A percentile compares a stretch with the other conserved stretches of the same genome.
Evolutionary conservation across 73 alveolate genomes (phyloP).

Genomic region (Loxodes magnus): DNA sequence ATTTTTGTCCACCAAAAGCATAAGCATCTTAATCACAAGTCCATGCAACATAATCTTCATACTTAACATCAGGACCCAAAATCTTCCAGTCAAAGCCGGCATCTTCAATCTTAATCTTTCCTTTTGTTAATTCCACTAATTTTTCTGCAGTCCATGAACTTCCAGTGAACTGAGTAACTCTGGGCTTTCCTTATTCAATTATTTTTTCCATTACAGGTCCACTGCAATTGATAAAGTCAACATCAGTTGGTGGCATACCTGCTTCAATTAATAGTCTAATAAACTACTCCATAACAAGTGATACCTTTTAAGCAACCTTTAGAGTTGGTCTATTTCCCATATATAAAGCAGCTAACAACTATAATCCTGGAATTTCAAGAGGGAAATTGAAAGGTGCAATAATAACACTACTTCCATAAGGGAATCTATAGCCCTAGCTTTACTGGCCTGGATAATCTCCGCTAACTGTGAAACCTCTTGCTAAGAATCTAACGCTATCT

Average conservation of each 20-base stretch:
- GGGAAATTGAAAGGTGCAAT: constrained; percentile 93
- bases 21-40: constrained; percentile 82
- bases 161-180: constrained; percentile 65
- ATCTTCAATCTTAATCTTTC: constrained; percentile 78
- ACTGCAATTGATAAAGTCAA: constrained; percentile 10
- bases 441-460: constrained; percentile 71
- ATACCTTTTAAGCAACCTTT: constrained; percentile 70
- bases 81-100: constrained; percentile 95
- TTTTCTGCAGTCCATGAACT: constrained; percentile 43
- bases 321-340: constrained; percentile 61
- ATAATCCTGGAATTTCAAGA: constrained; percentile 74
- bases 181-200: constrained; percentile 13
- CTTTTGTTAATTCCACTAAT: constrained; percentile 18
- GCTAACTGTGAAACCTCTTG: constrained; percentile 42
- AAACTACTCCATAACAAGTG: constrained; percentile 73
- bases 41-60: constrained; percentile 68
- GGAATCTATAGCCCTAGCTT: constrained; percentile 72
- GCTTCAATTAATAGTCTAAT: constrained; percentile 54
- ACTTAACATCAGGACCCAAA: constrained; percentile 82
- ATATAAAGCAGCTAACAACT: constrained; percentile 58
- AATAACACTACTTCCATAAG: constrained; percentile 64
- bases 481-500: constrained; percentile 65
- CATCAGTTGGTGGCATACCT: constrained; percentile 32
- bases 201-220: constrained; percentile 51
- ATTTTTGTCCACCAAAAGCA: constrained; percentile 67